Evolutionary conservation across 148 eudicot genomes (phyloP).

Genomic region (Silene conica): DNA sequence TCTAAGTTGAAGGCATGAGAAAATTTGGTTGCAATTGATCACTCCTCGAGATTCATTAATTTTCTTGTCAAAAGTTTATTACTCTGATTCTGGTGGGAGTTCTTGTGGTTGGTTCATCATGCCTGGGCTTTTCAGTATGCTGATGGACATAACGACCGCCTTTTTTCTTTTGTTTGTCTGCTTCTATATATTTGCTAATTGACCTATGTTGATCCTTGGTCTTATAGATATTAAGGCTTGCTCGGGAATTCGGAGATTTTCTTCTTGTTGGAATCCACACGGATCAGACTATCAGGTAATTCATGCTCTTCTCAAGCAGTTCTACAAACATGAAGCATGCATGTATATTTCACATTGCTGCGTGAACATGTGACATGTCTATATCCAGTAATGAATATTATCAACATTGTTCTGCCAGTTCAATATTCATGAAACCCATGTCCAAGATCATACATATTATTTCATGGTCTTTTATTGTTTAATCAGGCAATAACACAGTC

Average conservation of each 20-base stretch:
- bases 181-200: not conserved
- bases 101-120: not conserved
- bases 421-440: not conserved
- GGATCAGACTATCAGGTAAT: slow-evolving; percentile 91
- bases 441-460: not conserved
- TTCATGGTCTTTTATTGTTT: no score
- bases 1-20: not conserved
- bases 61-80: not conserved
- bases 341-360: not conserved
- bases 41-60: not conserved
- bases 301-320: slow-evolving; percentile 5
- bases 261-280: slow-evolving; percentile 95
- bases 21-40: not conserved
- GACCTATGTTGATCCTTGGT: not conserved
- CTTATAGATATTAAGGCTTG: slow-evolving; percentile 76
- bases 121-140: not conserved
- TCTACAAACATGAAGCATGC: not conserved
- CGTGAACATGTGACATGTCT: not conserved
- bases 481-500: no score
- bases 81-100: not conserved
- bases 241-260: slow-evolving; percentile 94
- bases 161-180: not conserved
- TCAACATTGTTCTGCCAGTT: not conserved
- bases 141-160: not conserved
- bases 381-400: not conserved